Base-by-base conservation (phyloP, 2,329 filamentous ascomycete genomes). In the Chrysoporthe cubensis region DNA sequence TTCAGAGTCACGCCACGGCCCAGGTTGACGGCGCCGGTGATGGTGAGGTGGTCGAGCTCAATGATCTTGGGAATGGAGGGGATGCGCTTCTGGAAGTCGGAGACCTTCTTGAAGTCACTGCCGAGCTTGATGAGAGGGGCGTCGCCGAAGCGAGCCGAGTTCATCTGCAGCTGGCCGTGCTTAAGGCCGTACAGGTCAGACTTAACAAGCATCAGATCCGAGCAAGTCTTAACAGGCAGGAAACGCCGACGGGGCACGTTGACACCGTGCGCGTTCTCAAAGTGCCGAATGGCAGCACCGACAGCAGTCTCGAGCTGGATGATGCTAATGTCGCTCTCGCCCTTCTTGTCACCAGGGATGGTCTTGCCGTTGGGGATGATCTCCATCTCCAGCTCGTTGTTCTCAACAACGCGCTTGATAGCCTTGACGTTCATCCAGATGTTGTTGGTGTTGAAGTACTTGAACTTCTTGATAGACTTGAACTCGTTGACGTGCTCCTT, bases 391-490 rank as follows among this genome's bases (percentile, higher is more conserved):
- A 99, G 90, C 86, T 98, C 95, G 80, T 97, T 93, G 82, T 96
- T 94, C 88, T 98, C 96, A 8, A 99, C 96, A 65, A 99, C 94
- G 70, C 96, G 94, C 91, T 98, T 98, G 84, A 99, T 92, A 74
- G 96, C 96, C 79, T 93, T 90, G 76, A 97, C 88, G 85, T 97
- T 97, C 87, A 99, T 92, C 96, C 96, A 99, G 84, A 99, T 97
- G 89, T 99, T 99, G 92, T 99, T 99, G 83, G 96, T 99, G 90
- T 99, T 99, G 91, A 99, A 99, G 90, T 99, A 99, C 88, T 97
- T 97, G 91, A 99, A 99, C 88, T 99, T 99, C 91, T 99, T 99
- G 88, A 99, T 99, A 61, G 94, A 97, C 90, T 99, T 99, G 93
- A 99, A 99, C 85, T 99, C 96, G 84, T 99, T 98, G 80, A 96